Base-by-base conservation (phyloP, 1,139 yeast species). In the Yamadazyma dushanensis region DNA sequence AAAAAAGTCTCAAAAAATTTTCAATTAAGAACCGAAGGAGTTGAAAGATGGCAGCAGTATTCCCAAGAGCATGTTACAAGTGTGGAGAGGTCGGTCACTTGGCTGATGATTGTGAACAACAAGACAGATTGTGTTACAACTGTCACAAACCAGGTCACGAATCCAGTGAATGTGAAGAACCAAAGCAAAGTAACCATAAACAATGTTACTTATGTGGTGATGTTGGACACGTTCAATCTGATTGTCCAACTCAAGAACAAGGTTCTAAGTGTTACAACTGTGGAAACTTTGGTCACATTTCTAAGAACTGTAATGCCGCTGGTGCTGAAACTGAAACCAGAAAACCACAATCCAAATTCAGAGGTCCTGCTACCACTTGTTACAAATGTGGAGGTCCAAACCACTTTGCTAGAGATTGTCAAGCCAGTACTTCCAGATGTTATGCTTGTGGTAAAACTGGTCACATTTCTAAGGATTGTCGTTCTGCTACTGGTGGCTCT, bases 351-450 rank as follows among this genome's bases (percentile, higher is more conserved):
- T 44, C 52, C 32, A 54, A 42, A 31, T 48, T 56, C 56, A 42
- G 47, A 34, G 41, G 42, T 29, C 45, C 53, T 37, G 46, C 60
- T 43, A 76, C 86, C 45, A 79, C 89, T 41, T 87, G 95, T 67
- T 85, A 83, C 82, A 86, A 83, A 67, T 87, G 95, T 63, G 95
- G 95, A 55, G 95, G 94, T 47, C 90, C 94, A 59, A 86, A 86
- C 79, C 96, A 87, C 63, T 83, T 80, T 66, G 95, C 95, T 45
- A 83, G 88, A 67, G 95, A 86, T 63, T 87, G 96, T 65, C 87
- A 83, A 64, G 89, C 88, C 44, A 73, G 76, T 49, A 57, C 53
- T 40, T 78, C 82, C 60, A 86, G 85, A 66, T 89, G 97, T 67
- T 89, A 86, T 73, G 86, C 94, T 41, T 89, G 97, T 66, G 96